phyloP scores from a whole-genome alignment of 257 asterid species.

The Lavandula angustifolia region DNA sequence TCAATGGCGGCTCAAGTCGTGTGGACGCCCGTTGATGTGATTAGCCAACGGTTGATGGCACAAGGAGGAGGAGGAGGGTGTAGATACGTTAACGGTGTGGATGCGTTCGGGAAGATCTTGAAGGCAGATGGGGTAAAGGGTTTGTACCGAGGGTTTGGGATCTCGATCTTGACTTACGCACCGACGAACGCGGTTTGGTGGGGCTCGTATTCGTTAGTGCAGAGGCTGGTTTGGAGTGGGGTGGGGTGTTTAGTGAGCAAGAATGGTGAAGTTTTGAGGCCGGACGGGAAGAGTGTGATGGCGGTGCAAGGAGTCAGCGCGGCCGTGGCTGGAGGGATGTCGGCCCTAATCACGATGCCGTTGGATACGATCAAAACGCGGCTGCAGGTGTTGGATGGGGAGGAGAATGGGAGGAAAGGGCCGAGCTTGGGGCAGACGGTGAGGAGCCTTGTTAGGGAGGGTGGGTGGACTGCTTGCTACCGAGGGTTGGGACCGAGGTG shows the following conservation, averaged over 20 bases:
- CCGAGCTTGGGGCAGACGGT: conserved; percentile 60
- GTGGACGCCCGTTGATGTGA: conserved; percentile 84
- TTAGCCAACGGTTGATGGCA: conserved; percentile 80
- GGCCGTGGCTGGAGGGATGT: conserved; percentile 71
- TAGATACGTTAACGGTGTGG: conserved; percentile 58
- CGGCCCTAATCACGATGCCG: conserved; percentile 77
- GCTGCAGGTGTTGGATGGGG: conserved; percentile 68
- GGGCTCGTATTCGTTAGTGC: conserved; percentile 69
- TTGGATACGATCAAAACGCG: conserved; percentile 82
- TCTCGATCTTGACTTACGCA: conserved; percentile 69
- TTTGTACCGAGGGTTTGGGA: conserved; percentile 77
- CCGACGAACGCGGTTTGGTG: conserved; percentile 88
- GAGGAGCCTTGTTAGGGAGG: conserved; percentile 68
- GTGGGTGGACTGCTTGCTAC: conserved; percentile 82
- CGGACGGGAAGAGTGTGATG: conserved; percentile 57
- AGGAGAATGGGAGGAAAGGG: conserved; percentile 65
- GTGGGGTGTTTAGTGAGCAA: conserved; percentile 45
- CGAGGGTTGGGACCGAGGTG: conserved; percentile 87
- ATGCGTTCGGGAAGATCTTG: conserved; percentile 63
- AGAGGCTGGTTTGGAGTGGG: conserved; percentile 69
- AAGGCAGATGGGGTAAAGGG: conserved; percentile 69
- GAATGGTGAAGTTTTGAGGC: conserved; percentile 42
- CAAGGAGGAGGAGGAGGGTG: conserved; percentile 44
- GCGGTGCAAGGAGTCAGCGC: conserved; percentile 75
- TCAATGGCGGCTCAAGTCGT: conserved; percentile 71